These are phyloP conservation scores for Dictyostelium purpureum DNA, from an alignment of 78 protist genomes.

Conservation along the genomic window DNA sequence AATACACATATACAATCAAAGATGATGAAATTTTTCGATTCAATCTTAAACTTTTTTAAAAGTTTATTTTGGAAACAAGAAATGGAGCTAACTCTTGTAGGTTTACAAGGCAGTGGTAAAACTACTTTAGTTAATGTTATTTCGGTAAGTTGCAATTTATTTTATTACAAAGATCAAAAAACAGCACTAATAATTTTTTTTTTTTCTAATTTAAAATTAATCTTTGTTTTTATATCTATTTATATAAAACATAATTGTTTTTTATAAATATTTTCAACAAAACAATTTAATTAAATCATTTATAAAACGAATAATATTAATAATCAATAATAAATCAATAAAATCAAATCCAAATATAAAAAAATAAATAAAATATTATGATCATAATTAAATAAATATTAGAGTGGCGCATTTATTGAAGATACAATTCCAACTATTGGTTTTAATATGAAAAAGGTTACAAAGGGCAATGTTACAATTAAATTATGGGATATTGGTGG, in stretches of 20 bases:
- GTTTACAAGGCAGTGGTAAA: conserved; percentile 97
- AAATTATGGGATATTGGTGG: conserved; percentile 99
- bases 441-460: conserved; percentile 95
- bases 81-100: conserved; percentile 98
- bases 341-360: neutral
- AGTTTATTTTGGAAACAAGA: conserved; percentile 95
- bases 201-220: neutral
- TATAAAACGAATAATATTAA: neutral
- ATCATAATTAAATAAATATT: neutral
- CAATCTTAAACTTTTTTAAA: conserved; percentile 84
- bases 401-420: conserved; percentile 83
- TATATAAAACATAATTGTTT: no score
- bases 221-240: neutral
- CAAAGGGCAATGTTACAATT: conserved; percentile 95
- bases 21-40: conserved; percentile 49
- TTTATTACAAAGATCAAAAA: neutral
- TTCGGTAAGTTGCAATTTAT: conserved; percentile 70
- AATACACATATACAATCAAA: neutral
- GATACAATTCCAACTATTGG: conserved; percentile 98
- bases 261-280: no score
- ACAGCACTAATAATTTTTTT: neutral
- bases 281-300: neutral
- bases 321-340: neutral
- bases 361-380: neutral
- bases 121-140: conserved; percentile 96